Conservation (phyloP, 139 green algal species). For the Chlorella ohadii region DNA sequence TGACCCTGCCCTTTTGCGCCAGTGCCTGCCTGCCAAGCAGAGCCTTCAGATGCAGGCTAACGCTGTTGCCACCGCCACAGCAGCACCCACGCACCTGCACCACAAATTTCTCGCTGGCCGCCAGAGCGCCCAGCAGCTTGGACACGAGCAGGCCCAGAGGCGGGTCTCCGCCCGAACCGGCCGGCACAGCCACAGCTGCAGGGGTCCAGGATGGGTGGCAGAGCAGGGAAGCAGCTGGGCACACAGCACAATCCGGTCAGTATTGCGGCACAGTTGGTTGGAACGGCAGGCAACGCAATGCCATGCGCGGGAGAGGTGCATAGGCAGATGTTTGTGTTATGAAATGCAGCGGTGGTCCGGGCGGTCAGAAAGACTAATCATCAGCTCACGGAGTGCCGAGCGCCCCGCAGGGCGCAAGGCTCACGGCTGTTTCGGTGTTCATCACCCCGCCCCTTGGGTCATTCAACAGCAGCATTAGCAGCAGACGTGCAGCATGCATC, state of each 20-base stretch:
- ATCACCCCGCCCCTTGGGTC: not conserved
- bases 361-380: conserved; percentile 26
- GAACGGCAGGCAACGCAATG: too few species aligned
- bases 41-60: too few species aligned
- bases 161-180: conserved; percentile 38
- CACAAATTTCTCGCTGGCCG: conserved; percentile 79
- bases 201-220: too few species aligned
- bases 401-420: not conserved
- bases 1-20: too few species aligned
- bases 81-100: conserved; percentile 46
- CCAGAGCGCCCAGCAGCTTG: conserved; percentile 84
- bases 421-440: not conserved
- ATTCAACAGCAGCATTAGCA: not conserved
- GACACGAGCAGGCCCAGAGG: conserved; percentile 70
- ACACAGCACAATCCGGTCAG: too few species aligned
- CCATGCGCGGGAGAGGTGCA: too few species aligned
- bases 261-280: too few species aligned
- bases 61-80: too few species aligned
- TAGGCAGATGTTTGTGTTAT: too few species aligned
- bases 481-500: not conserved
- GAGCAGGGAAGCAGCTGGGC: too few species aligned
- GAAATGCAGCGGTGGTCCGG: not conserved
- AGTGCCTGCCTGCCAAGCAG: too few species aligned
- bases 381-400: conserved; percentile 1
- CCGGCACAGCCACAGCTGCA: conserved; percentile 34